Evolutionary conservation across 192 early-diverging fungal genomes (phyloP), one percentile per base, ranked within the genome.

Genomic region (Linnemannia zychae): DNA sequence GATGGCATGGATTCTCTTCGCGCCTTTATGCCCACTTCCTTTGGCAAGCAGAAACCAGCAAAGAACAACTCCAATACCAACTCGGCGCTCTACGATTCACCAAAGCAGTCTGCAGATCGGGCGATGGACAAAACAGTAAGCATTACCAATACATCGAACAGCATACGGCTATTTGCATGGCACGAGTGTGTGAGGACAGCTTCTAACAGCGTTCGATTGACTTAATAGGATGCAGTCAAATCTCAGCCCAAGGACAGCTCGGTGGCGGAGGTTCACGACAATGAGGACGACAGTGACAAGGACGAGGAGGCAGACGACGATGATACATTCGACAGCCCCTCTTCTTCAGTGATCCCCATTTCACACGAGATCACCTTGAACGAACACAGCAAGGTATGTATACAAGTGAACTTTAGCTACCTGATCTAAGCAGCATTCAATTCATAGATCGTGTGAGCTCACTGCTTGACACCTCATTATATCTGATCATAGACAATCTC

Each of bases 321-420:
- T 28, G 88, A 44, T 44, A 6, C 40, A 44, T 44, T 90, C 2
- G 89, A 89, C 34, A 80, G 89, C 6, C 81, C 63, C 33, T 83
- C 80, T 6, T 86, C 87, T 20, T 70, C 74, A 37, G 73, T 81
- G 11, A 74, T 94, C 46, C 95, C 95, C 15, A 91, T 95, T 66
- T 91, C 94, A 1, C 93, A 94, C 77, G 91, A 94, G 73, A 92
- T 95, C 22, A 87, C 77, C 46, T 77, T 96, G 20, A 87, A 89
- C 53, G 94, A 94, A 76, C 95, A 96, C 78, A 78, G 75, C 71
- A 92, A 90, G 81, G 94, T 94, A 84, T 3, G 20, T 31, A n/a
- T 24, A 37, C 34, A 40, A 4, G 37, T n/a, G n/a, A 11, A 40
- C 20, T 5, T 24, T 46, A 22, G 38, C 71, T 16, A 7, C 22